Evolutionary conservation across 495 filamentous ascomycete species (phyloP), one percentile per base, ranked within the genome.

Genomic region (Apodospora peruviana): DNA sequence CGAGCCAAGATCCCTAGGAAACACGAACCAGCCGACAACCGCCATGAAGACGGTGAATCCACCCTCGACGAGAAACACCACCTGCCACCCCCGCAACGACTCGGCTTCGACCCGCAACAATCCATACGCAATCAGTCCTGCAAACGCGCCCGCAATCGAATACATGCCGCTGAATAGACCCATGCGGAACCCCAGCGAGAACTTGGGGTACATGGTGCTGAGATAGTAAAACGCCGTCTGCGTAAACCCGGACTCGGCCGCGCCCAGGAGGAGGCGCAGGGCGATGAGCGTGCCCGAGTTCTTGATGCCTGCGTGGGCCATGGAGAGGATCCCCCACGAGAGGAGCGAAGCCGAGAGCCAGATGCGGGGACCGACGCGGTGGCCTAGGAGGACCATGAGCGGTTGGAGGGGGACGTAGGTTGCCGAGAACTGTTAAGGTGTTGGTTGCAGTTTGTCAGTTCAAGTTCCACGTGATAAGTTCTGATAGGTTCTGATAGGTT

Each of bases 151-250:
- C 8, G 81, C 80, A 4, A 80, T 63, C 21, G 70, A 75, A 43
- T 78, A 79, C 50, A 83, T 74, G 35, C 82, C 65, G 44, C 79
- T 80, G 61, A 83, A 84, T 19, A 74, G 45, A 2, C 76, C 72
- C 56, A 78, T 77, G 12, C 81, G 70, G 50, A 79, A 79, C 19
- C 76, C 75, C 11, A 83, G 63, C 10, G 70, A 69, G 53, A 80
- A 82, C 76, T 76, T 80, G 47, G 73, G 77, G 19, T 66, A 72
- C 2, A 82, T 87, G 81, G 86, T 87, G 24, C 79, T 67, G 40
- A 72, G 56, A 50, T 71, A 73, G 52, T 80, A 81, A 2, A 78
- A 73, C 40, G 74, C 77, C 60, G 74, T 42, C 35, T 79, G 80
- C 50, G 76, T 80, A 51, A 80, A 84, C 46, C 77, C 76, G 42